phyloP scores from a whole-genome alignment of 2,329 filamentous ascomycete species.

The Fusarium pseudocircinatum region DNA sequence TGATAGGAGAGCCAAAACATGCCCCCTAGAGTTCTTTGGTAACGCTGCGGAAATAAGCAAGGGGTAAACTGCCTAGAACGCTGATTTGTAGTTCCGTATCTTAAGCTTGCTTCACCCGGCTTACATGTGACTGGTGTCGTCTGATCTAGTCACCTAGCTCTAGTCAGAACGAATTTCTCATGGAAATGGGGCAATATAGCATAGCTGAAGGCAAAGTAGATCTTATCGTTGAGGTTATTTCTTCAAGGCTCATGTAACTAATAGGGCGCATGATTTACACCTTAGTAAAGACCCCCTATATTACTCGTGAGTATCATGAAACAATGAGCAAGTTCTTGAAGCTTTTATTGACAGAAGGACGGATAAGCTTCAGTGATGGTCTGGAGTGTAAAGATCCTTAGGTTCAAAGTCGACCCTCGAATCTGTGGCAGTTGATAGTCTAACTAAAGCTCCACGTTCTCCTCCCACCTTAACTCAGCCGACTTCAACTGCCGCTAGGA shows the following conservation, averaged over 20 bases:
- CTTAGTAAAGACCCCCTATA: too few species aligned
- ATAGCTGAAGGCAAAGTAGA: background rate
- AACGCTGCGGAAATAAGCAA: background rate
- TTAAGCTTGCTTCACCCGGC: background rate
- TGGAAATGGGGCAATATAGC: accelerated
- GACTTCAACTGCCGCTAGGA: too few species aligned
- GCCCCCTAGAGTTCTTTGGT: background rate
- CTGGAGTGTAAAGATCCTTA: too few species aligned
- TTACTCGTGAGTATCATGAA: too few species aligned
- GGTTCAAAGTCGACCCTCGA: too few species aligned
- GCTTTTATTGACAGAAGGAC: background rate
- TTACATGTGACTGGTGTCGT: background rate
- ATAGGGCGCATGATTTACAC: too few species aligned
- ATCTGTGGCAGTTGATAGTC: background rate
- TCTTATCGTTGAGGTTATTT: accelerated
- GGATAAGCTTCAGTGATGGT: background rate
- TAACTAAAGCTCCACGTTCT: background rate
- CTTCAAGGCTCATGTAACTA: background rate
- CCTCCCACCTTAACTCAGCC: too few species aligned
- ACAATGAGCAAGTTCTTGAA: background rate
- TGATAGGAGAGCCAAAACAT: background rate
- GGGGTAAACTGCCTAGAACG: background rate
- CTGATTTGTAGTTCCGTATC: background rate
- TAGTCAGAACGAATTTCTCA: accelerated
- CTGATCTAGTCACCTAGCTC: accelerated